These are phyloP conservation scores for Novymonas esmeraldas DNA, from an alignment of 208 protist genomes.

Conservation along the genomic window DNA sequence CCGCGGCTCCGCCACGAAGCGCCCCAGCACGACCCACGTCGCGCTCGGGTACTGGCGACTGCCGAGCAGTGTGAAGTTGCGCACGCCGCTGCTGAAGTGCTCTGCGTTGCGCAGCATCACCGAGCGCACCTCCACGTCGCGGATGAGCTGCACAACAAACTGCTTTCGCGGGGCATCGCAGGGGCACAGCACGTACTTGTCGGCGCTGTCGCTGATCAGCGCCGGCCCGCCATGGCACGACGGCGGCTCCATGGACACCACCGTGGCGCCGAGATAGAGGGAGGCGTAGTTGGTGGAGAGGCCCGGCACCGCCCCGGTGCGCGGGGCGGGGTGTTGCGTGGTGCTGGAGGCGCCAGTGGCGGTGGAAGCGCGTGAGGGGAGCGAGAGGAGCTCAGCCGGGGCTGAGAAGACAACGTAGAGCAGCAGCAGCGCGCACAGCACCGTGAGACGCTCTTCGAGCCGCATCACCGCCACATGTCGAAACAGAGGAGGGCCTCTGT, in stretches of 20 bases:
- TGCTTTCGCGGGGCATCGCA: constrained; percentile 16
- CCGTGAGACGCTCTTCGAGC: constrained; percentile 7
- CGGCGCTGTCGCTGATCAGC: constrained; percentile 16
- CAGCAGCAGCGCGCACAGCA: constrained; percentile 13
- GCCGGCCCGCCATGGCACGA: constrained; percentile 14
- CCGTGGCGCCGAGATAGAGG: constrained; percentile 5
- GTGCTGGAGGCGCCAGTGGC: neutral
- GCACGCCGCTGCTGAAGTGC: constrained; percentile 21
- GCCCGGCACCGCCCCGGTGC: neutral
- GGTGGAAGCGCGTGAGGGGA: neutral
- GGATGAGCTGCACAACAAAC: constrained; percentile 14
- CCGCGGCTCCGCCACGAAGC: constrained; percentile 13
- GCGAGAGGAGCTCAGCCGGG: neutral
- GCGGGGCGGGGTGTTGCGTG: neutral
- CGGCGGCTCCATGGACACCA: constrained; percentile 13
- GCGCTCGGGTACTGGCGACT: constrained; percentile 16
- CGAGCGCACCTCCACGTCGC: constrained; percentile 19
- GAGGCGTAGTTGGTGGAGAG: constrained; percentile 15
- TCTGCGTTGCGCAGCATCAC: constrained; percentile 19
- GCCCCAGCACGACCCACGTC: constrained; percentile 11
- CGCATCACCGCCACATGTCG: constrained; percentile 2
- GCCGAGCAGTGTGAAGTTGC: constrained; percentile 22
- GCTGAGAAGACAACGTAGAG: constrained; percentile 8
- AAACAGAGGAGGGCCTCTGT: too few relatives aligned
- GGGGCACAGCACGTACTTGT: constrained; percentile 17